These are phyloP conservation scores for Urochloa ruziziensis DNA, from an alignment of 176 grass and related monocot species.

Conservation along the genomic window DNA sequence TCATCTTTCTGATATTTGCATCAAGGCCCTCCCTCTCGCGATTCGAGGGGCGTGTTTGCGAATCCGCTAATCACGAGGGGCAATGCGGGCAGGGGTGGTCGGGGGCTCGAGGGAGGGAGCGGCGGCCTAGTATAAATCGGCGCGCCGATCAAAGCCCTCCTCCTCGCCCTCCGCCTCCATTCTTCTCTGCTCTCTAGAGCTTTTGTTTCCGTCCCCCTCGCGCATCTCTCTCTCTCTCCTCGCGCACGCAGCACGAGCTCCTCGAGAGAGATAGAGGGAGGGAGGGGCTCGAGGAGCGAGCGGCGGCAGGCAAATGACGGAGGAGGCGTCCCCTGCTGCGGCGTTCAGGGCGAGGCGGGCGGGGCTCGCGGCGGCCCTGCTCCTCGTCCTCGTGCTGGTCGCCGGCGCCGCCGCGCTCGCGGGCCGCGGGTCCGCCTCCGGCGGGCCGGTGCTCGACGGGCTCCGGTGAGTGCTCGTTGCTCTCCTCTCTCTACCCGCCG, in stretches of 20 bases:
- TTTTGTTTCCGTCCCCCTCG: not conserved
- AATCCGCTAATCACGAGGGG: accelerated
- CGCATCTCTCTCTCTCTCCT: not conserved
- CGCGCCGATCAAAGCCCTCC: constrained; percentile 37
- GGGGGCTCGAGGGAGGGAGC: not conserved
- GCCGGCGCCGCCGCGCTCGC: too few species aligned
- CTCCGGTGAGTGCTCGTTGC: constrained; percentile 39
- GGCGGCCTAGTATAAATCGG: constrained; percentile 51
- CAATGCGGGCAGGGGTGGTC: constrained; percentile 29
- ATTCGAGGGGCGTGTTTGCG: accelerated
- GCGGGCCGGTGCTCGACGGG: not conserved
- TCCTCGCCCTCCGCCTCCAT: not conserved
- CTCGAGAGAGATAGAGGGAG: not conserved
- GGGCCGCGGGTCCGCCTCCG: too few species aligned
- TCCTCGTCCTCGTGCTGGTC: constrained; percentile 36
- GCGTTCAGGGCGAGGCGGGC: not conserved
- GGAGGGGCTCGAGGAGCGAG: not conserved
- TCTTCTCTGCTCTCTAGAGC: not conserved
- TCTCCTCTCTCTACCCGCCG: not conserved
- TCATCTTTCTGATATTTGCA: accelerated
- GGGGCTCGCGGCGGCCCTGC: constrained; percentile 21
- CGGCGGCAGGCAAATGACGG: constrained; percentile 23
- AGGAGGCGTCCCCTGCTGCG: not conserved
- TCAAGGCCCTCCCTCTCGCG: accelerated
- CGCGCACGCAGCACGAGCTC: too few species aligned